Base-by-base conservation (phyloP, 73 alveolate species). In the Uronychia setigera region DNA sequence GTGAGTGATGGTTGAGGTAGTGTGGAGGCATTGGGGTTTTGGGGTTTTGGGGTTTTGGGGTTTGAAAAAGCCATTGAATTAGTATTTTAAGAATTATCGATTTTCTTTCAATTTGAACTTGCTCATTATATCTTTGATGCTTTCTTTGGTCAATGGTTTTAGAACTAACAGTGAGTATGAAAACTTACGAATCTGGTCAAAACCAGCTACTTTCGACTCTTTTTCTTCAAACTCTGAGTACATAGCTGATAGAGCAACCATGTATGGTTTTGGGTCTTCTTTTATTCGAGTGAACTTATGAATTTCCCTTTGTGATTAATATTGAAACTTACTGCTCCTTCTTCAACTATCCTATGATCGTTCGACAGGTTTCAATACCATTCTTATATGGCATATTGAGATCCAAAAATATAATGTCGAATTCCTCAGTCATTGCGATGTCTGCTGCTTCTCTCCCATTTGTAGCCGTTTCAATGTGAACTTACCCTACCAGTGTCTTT, bases 1-100 rank as follows among this genome's bases (percentile, higher is more conserved):
- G 67, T 46, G 67, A 46, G 67, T 46, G 67, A 46, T 46, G 67
- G 67, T 46, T 46, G 67, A 46, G 67, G 67, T 46, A 46, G 67
- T 46, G 67, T 46, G 67, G 67, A 46, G 67, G 67, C n/a, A 46
- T 46, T 19, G 67, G 67, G 67, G 67, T 46, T 46, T 11, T 11
- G 67, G 67, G 67, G n/a, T n/a, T n/a, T n/a, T n/a, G n/a, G n/a
- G n/a, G n/a, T n/a, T n/a, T n/a, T n/a, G n/a, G n/a, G n/a, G n/a
- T n/a, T n/a, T n/a, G n/a, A n/a, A n/a, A n/a, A n/a, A n/a, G n/a
- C n/a, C n/a, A n/a, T n/a, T n/a, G n/a, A n/a, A n/a, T n/a, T n/a
- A n/a, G n/a, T n/a, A n/a, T n/a, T n/a, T n/a, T n/a, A n/a, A n/a
- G n/a, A n/a, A n/a, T n/a, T n/a, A n/a, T n/a, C n/a, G n/a, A n/a